phyloP scores from a whole-genome alignment of 2,329 filamentous ascomycete species.

The Aspergillus niger region DNA sequence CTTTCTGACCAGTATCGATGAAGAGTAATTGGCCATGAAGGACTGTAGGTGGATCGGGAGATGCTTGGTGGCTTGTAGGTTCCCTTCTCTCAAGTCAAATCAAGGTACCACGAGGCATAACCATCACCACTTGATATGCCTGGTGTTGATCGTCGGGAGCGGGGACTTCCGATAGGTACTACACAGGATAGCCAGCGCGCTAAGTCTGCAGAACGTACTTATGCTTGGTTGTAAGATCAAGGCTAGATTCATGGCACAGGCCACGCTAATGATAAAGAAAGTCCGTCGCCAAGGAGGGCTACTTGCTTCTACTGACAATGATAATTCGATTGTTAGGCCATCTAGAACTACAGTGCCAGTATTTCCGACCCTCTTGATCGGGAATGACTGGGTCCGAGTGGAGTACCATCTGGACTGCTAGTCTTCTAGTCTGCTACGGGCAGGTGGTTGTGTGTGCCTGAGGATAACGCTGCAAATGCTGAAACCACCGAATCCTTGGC shows the following conservation, averaged over 20 bases:
- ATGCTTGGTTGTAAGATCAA: not conserved
- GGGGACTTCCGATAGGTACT: constrained; percentile 1
- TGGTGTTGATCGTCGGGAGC: not conserved
- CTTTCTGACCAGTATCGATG: not conserved
- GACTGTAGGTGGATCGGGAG: not conserved
- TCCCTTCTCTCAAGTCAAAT: not conserved
- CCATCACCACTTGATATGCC: not conserved
- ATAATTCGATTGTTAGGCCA: no score
- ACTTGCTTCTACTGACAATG: no score
- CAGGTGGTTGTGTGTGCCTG: not conserved
- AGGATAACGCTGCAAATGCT: constrained; percentile 7
- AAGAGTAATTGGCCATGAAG: not conserved
- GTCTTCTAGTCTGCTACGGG: no score
- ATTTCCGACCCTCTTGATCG: no score
- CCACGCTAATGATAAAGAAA: no score
- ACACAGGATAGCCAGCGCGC: not conserved
- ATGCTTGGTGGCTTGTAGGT: not conserved
- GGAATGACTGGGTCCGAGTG: not conserved
- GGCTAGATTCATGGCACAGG: not conserved
- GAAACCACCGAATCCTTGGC: constrained; percentile 25
- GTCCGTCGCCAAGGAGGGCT: no score
- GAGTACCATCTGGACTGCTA: not conserved
- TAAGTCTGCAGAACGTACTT: not conserved
- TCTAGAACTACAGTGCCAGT: no score
- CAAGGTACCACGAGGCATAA: not conserved